These are phyloP conservation scores for Aplosporella prunicola DNA, from an alignment of 2,329 filamentous ascomycete genomes.

Conservation along the genomic window DNA sequence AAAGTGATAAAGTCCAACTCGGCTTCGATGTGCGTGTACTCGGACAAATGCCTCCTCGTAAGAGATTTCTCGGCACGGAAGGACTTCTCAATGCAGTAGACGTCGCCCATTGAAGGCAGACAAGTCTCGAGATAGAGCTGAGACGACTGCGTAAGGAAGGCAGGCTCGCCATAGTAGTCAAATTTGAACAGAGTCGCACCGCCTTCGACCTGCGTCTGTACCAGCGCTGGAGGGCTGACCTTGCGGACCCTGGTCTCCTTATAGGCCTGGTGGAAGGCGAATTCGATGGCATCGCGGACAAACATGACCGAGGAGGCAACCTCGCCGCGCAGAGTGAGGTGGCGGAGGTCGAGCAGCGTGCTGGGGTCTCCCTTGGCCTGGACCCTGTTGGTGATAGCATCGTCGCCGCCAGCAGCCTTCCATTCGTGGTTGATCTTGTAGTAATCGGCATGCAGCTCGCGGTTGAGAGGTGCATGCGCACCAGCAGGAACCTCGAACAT, in stretches of 20 bases:
- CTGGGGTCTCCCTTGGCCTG: constrained; percentile 60
- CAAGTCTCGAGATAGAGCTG: constrained; percentile 97
- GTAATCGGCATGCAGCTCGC: constrained; percentile 85
- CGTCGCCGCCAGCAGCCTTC: constrained; percentile 73
- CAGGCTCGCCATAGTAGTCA: constrained; percentile 78
- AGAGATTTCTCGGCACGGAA: constrained; percentile 97
- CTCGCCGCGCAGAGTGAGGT: constrained; percentile 78
- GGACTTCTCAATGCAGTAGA: constrained; percentile 97
- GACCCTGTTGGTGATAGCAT: constrained; percentile 81
- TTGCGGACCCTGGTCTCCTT: constrained; percentile 69
- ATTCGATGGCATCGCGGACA: constrained; percentile 71
- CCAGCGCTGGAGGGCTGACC: constrained; percentile 80
- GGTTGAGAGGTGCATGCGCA: constrained; percentile 68
- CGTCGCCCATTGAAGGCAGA: constrained; percentile 80
- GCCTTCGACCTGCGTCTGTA: constrained; percentile 92
- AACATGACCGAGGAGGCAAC: constrained; percentile 78
- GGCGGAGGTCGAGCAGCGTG: constrained; percentile 69
- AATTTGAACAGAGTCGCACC: constrained; percentile 85
- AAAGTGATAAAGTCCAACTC: constrained; percentile 96
- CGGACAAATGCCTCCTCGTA: constrained; percentile 85
- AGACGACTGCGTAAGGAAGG: constrained; percentile 92
- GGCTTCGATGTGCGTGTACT: constrained; percentile 95
- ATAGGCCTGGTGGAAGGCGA: constrained; percentile 71
- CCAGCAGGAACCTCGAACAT: constrained; percentile 72
- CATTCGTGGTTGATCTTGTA: constrained; percentile 61